phyloP scores from a whole-genome alignment of 805 yeast genomes.

The Suhomyces canberraensis region DNA sequence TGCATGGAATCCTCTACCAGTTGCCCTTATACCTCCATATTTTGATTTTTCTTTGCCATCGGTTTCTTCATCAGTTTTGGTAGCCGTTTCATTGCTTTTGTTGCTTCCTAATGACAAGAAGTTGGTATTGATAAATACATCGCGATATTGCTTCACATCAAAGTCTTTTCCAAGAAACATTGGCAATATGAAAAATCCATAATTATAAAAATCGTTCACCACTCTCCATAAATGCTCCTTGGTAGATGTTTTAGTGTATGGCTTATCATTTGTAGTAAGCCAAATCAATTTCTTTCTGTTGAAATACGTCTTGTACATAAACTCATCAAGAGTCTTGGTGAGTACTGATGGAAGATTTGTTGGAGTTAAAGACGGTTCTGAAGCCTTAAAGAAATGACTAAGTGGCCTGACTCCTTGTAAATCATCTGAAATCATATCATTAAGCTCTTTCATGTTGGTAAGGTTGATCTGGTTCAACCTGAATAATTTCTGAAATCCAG shows the following conservation, averaged over 20 bases:
- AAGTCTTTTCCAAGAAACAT: slow-evolving; percentile 47
- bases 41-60: slow-evolving; percentile 1
- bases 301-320: slow-evolving; percentile 47
- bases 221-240: slow-evolving; percentile 52
- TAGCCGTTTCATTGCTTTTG: slow-evolving; percentile 13
- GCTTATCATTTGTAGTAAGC: slow-evolving; percentile 74
- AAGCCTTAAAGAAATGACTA: slow-evolving; percentile 10
- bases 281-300: slow-evolving; percentile 56
- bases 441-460: slow-evolving; percentile 53
- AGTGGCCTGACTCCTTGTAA: slow-evolving; percentile 16
- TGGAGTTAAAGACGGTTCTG: slow-evolving; percentile 7
- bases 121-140: slow-evolving; percentile 52
- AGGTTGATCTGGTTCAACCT: slow-evolving; percentile 54
- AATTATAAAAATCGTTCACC: slow-evolving; percentile 57
- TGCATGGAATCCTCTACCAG: slow-evolving; percentile 4
- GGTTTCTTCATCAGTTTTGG: slow-evolving; percentile 16
- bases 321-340: slow-evolving; percentile 53
- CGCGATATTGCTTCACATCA: slow-evolving; percentile 47
- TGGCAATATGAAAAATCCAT: slow-evolving; percentile 56
- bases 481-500: slow-evolving; percentile 50
- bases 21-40: not conserved
- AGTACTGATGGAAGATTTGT: slow-evolving; percentile 39
- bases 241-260: slow-evolving; percentile 45
- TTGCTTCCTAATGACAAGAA: slow-evolving; percentile 27
- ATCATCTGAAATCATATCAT: slow-evolving; percentile 54